These are phyloP conservation scores for Dicorynia guianensis DNA, from an alignment of 306 rosid species.

Conservation along the genomic window DNA sequence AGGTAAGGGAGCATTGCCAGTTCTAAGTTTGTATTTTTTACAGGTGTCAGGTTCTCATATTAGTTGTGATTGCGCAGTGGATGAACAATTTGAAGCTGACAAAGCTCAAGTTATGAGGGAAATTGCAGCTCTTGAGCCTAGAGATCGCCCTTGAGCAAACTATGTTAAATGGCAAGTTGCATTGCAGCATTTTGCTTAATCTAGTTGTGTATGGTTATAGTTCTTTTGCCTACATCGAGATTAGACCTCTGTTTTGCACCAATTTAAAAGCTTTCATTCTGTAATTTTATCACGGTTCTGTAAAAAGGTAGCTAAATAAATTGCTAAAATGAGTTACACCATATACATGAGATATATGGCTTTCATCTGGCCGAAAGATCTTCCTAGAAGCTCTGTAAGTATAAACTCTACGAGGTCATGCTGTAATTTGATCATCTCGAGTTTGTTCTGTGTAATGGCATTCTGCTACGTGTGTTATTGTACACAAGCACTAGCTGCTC, in stretches of 20 bases:
- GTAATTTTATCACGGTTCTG: constrained; percentile 43
- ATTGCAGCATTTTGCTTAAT: constrained; percentile 8
- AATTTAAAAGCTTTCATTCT: constrained; percentile 26
- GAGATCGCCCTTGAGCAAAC: constrained; percentile 43
- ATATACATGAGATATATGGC: constrained; percentile 7
- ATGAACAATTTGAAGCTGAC: constrained; percentile 93
- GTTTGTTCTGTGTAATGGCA: not conserved
- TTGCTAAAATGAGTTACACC: constrained; percentile 36
- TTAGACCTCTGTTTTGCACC: constrained; percentile 13
- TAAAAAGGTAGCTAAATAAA: constrained; percentile 61
- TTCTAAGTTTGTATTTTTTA: constrained; percentile 31
- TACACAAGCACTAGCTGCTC: constrained; percentile 2
- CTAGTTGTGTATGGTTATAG: constrained; percentile 38
- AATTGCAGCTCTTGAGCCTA: constrained; percentile 80
- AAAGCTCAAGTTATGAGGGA: constrained; percentile 89
- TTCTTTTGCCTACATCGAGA: constrained; percentile 35
- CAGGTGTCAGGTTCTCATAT: constrained; percentile 27
- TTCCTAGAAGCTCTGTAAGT: constrained; percentile 13
- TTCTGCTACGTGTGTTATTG: not conserved
- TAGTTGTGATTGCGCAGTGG: constrained; percentile 63
- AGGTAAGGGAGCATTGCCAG: constrained; percentile 53
- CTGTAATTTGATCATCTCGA: constrained; percentile 11
- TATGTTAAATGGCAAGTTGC: constrained; percentile 32
- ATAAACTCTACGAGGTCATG: not conserved
- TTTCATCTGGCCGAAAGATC: constrained; percentile 27